phyloP scores from a whole-genome alignment of 176 grass and related monocot genomes.

The Typha latifolia region DNA sequence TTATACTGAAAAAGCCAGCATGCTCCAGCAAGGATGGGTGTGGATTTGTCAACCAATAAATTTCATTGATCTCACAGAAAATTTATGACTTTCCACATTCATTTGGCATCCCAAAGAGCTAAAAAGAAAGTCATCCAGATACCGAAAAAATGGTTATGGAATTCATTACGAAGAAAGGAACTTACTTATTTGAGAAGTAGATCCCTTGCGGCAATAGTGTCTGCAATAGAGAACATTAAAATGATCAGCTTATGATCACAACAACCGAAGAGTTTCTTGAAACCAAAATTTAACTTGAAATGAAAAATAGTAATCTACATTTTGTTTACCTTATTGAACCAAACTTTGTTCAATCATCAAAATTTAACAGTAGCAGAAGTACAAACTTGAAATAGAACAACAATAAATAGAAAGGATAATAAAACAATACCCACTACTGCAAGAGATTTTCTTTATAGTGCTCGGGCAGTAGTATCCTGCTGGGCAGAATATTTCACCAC shows the following conservation, averaged over 20 bases:
- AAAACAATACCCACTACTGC: conserved; percentile 83
- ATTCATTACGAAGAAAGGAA: conserved; percentile 7
- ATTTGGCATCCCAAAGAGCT: no score
- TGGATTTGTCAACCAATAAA: no score
- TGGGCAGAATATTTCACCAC: conserved; percentile 66
- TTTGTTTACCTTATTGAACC: background rate
- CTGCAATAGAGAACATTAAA: conserved; percentile 28
- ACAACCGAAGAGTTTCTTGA: background rate
- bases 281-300: background rate
- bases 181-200: conserved; percentile 58
- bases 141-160: background rate
- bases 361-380: background rate
- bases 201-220: conserved; percentile 83
- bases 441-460: conserved; percentile 63
- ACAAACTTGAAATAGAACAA: conserved; percentile 15
- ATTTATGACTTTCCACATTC: no score
- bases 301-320: background rate
- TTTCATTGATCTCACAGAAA: no score
- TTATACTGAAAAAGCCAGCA: no score
- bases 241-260: background rate
- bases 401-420: conserved; percentile 41
- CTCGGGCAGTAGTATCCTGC: conserved; percentile 85
- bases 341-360: background rate
- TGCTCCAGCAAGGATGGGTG: no score
- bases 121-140: no score